Evolutionary conservation across 2,329 filamentous ascomycete genomes (phyloP).

Genomic region (Alternaria panax): DNA sequence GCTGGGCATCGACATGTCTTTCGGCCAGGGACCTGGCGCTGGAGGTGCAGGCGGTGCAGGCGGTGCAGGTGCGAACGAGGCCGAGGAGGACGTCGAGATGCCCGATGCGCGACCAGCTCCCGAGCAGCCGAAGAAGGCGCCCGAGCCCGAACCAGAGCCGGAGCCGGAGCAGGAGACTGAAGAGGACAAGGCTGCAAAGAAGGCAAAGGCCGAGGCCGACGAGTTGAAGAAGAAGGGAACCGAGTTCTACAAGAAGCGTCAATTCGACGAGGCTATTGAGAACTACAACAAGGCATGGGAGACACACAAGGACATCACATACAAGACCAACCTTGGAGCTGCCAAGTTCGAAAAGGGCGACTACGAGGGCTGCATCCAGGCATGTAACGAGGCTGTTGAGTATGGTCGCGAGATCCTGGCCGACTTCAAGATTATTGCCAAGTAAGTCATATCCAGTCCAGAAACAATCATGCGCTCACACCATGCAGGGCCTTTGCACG

Average conservation of each 20-base stretch:
- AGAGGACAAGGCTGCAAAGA: constrained; percentile 81
- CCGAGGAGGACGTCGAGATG: constrained; percentile 80
- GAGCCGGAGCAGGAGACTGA: constrained; percentile 84
- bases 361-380: constrained; percentile 83
- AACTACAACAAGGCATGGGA: constrained; percentile 98
- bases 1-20: constrained; percentile 90
- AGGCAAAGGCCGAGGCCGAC: constrained; percentile 91
- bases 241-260: constrained; percentile 96
- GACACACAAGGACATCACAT: constrained; percentile 92
- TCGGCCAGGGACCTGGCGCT: constrained; percentile 62
- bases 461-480: constrained; percentile 14
- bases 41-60: constrained; percentile 49
- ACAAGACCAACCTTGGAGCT: constrained; percentile 94
- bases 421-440: constrained; percentile 98
- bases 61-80: constrained; percentile 54
- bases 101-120: constrained; percentile 68
- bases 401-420: constrained; percentile 89
- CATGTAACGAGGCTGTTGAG: constrained; percentile 86
- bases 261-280: constrained; percentile 92
- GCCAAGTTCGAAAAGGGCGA: constrained; percentile 97
- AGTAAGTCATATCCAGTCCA: constrained; percentile 58
- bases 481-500: constrained; percentile 78
- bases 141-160: constrained; percentile 58
- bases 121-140: constrained; percentile 61
- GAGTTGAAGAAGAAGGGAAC: constrained; percentile 94